Evolutionary conservation across 2,329 filamentous ascomycete species (phyloP), one percentile per base, ranked within the genome.

Genomic region (Chrysoporthe austroafricana): DNA sequence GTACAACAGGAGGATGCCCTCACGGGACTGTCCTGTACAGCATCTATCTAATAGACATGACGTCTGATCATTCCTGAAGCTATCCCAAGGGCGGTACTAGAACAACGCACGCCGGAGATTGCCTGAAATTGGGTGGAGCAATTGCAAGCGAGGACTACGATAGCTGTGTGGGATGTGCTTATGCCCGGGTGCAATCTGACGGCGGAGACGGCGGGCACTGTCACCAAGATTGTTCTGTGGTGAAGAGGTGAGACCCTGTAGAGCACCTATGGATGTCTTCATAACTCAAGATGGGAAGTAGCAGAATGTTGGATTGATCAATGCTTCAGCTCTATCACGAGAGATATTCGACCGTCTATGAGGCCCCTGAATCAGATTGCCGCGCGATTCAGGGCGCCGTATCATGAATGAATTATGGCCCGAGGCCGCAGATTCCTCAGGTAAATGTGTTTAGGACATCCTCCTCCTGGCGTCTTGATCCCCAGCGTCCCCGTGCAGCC

Each of bases 391-490:
- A 26, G 4, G n/a, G n/a, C 7, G 50, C n/a, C n/a, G 50, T 13
- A n/a, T 11, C 18, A n/a, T 21, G 14, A 18, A 46, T 48, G 18
- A 13, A 48, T 39, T 9, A 39, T 39, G 36, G 32, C 14, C 59
- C 42, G 39, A 54, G 42, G 32, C 60, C 54, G 36, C 50, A 39
- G 36, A 36, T 18, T 52, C n/a, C n/a, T 26, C n/a, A 13, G 1
- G 32, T 26, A 16, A 14, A 54, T 54, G 32, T 32, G 14, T 8
- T 43, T 60, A 65, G 26, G 26, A 39, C 44, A 59, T 59, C 50
- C 46, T 48, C 62, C 63, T 70, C 43, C 62, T 66, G 13, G 60
- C 63, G 21, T 59, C 66, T 11, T 63, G 39, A 34, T 63, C 66
- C 8, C 39, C 65, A 9, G 59, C n/a, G 2, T n/a, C 46, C n/a